Evolutionary conservation across 257 asterid species (phyloP).

Genomic region (Solanum ossicruentum): DNA sequence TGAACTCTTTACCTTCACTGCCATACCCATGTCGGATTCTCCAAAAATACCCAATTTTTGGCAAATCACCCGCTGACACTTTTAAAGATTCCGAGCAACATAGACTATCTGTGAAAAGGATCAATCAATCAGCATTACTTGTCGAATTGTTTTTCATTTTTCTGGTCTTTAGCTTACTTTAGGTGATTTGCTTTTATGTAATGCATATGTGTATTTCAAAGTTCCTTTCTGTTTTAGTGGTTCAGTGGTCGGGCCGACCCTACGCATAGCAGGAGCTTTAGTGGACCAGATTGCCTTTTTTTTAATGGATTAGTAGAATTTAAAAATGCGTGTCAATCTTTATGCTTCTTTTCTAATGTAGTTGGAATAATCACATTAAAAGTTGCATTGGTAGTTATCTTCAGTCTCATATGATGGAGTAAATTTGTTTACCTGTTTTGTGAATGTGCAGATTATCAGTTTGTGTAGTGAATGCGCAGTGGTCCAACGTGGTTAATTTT

Average conservation of each 20-base stretch:
- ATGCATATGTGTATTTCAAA: neutral
- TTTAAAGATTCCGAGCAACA: too few species aligned
- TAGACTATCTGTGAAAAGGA: neutral
- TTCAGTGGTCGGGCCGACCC: too few species aligned
- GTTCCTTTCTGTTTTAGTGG: neutral
- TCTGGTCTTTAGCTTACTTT: neutral
- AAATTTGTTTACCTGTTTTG: neutral
- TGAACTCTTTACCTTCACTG: too few species aligned
- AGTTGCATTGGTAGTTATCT: neutral
- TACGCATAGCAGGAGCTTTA: too few species aligned
- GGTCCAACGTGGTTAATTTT: neutral
- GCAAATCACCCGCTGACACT: too few species aligned
- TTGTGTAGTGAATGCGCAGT: neutral
- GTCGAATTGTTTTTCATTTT: neutral
- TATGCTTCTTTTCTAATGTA: neutral
- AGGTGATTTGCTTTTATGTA: neutral
- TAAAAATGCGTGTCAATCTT: neutral
- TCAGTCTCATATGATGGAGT: neutral
- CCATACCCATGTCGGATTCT: too few species aligned
- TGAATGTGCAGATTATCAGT: neutral
- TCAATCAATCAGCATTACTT: neutral
- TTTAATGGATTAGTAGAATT: neutral
- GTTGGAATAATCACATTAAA: neutral
- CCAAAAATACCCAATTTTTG: too few species aligned
- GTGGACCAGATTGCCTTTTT: too few species aligned